phyloP scores from a whole-genome alignment of 192 early-diverging fungal species.

The Backusella westeae region DNA sequence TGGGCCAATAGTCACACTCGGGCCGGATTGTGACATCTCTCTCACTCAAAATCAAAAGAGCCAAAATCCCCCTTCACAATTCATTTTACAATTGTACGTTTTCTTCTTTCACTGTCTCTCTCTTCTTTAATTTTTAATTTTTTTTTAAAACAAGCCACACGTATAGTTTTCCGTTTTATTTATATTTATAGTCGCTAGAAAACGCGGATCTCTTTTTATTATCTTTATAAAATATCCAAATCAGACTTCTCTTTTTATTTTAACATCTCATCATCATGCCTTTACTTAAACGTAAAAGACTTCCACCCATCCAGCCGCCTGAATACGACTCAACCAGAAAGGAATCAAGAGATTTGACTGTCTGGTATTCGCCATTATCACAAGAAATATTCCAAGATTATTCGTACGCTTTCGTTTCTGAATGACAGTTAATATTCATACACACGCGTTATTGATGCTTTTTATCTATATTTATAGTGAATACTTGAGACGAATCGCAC shows the following conservation, averaged over 20 bases:
- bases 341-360: constrained; percentile 35
- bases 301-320: constrained; percentile 12
- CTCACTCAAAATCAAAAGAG: background rate
- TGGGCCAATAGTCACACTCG: background rate
- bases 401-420: constrained; percentile 41
- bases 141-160: background rate
- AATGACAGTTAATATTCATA: background rate
- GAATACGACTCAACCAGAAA: constrained; percentile 21
- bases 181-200: background rate
- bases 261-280: constrained; percentile 21
- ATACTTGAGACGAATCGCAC: constrained; percentile 26
- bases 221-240: background rate
- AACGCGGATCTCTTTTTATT: constrained; percentile 2
- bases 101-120: background rate
- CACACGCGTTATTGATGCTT: background rate
- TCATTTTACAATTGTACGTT: background rate
- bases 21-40: background rate
- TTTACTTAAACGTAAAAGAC: constrained; percentile 33
- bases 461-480: constrained; percentile 17
- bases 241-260: background rate
- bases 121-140: background rate
- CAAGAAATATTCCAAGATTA: constrained; percentile 57
- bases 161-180: background rate
- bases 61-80: background rate
- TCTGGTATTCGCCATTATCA: constrained; percentile 51